Evolutionary conservation across 768 basidiomycete species (phyloP), one percentile per base, ranked within the genome.

Genomic region (Lyophyllum decastes): DNA sequence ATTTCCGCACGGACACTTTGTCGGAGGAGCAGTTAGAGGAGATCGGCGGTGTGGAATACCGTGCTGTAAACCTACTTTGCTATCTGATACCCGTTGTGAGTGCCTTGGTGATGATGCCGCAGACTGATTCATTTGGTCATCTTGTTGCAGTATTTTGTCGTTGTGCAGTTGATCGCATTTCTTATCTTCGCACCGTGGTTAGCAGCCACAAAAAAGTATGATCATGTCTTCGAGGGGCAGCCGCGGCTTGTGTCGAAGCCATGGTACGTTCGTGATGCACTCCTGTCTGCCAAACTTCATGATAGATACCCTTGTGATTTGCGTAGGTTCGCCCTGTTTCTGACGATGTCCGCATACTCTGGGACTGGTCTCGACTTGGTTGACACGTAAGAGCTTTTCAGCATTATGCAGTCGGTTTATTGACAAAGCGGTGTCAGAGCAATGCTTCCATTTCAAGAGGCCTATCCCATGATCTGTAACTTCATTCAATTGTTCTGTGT

Each of bases 31-130:
- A 92, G 66, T 66, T 89, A 54, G 89, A 91, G 66, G 79, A 86
- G 60, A 71, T 94, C 17, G 90, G 90, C 2, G 90, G 90, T 0
- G 82, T 89, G 22, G 92, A 94, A 72, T 92, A 87, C 68, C 72
- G 84, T 2, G 87, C 89, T 2, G 69, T 92, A 62, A 74, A 76
- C 52, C 57, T 82, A 54, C 68, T 83, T 62, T 82, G 78, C 57
- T 83, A 77, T 64, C 60, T 83, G 10, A 76, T 83, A 10, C 80
- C 82, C 30, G 35, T 69, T 17, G 82, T 83, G 55, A 52, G 78
- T 70, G 25, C 22, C 10, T 47, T 19, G 19, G 38, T 5, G 35
- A 17, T 11, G n/a, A 27, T 43, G 22, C 25, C 2, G 21, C 14
- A 41, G 6, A 12, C 25, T 27, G 47, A 45, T 8, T 11, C 22